Percentiles rank a stretch among this genome's conserved stretches.
Evolutionary conservation across 23 red algal species (phyloP).

Genomic region (Chondrus crispus): DNA sequence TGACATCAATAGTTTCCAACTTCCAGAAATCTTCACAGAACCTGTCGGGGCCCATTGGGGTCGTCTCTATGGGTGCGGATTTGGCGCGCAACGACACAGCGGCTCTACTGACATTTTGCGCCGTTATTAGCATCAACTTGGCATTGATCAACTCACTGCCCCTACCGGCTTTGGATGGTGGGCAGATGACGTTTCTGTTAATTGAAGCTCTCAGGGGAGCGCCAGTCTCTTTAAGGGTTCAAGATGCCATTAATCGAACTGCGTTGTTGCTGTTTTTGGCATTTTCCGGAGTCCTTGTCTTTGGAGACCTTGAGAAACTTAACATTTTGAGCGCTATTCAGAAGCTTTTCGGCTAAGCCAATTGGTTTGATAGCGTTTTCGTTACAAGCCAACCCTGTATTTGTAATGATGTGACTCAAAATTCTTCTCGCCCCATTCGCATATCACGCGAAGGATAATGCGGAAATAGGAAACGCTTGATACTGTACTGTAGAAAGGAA

Average conservation of each 20-base stretch:
- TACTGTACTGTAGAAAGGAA: too few relatives aligned
- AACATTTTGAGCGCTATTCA: conserved; percentile 46
- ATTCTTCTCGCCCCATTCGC: too few relatives aligned
- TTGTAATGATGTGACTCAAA: too few relatives aligned
- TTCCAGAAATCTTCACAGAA: conserved; percentile 39
- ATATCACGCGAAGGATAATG: too few relatives aligned
- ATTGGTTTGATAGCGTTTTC: too few relatives aligned
- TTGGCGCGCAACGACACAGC: conserved; percentile 83
- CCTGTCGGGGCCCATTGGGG: conserved; percentile 89
- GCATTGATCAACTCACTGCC: conserved; percentile 94
- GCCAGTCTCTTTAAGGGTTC: conserved; percentile 63
- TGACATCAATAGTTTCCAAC: conserved; percentile 54
- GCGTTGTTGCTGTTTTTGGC: conserved; percentile 87
- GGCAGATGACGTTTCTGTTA: conserved; percentile 87
- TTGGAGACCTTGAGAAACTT: conserved; percentile 89
- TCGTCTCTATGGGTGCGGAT: conserved; percentile 92
- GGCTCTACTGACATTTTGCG: conserved; percentile 80
- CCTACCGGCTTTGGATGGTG: conserved; percentile 94
- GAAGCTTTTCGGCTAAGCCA: conserved; percentile 43
- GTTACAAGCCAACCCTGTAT: too few relatives aligned
- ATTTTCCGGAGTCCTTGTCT: conserved; percentile 66
- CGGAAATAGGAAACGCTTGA: too few relatives aligned
- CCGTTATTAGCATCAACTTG: conserved; percentile 89
- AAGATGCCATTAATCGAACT: conserved; percentile 87
- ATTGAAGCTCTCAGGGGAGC: conserved; percentile 70